Evolutionary conservation across 2,329 filamentous ascomycete genomes (phyloP), one percentile per base, ranked within the genome.

Genomic region (Cytospora paraplurivora): DNA sequence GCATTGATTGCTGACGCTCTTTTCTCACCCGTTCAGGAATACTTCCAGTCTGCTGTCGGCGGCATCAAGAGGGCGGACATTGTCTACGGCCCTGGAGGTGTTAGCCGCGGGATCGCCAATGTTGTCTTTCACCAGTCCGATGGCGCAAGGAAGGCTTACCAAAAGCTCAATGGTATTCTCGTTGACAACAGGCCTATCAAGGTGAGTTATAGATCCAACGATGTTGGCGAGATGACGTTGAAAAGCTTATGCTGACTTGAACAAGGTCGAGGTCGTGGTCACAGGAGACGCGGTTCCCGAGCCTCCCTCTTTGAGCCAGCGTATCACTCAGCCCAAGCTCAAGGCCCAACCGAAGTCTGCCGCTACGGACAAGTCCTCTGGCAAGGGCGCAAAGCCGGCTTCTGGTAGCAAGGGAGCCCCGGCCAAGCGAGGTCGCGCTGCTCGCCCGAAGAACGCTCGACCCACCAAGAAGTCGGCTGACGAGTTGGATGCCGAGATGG

Each of bases 401-500:
- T 76, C 77, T 58, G 77, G 70, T 56, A 74, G 75, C 70, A 81
- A 77, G 76, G 80, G 77, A 49, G 62, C 49, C 52, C 79, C 78
- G 67, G 77, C 78, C 70, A 83, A 83, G 76, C 84, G 82, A 74
- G 78, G 79, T 65, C 81, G 83, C 63, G 81, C 81, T 67, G 61
- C 38, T 33, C 58, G 58, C 37, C 76, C 74, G 50, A 87, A 88
- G 69, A 89, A 81, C 72, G 81, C 83, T 68, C 86, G 89, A 71
- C 83, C 89, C 69, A 79, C 88, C 72, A 82, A 96, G 81, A 98
- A 98, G 90, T 96, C 93, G 0, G 88, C 90, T 1, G 94, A 97
- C 75, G 93, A 99, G 80, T 87, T 99, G 33, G 95, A 99, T 76
- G 93, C 92, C 5, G 95, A 99, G 77, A 99, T 99, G 95, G 88